A percentile compares a stretch with the other conserved stretches of the same genome.
These are phyloP conservation scores for Phytophthora parvispora DNA, from an alignment of 352 stramenopile genomes.

Conservation along the genomic window DNA sequence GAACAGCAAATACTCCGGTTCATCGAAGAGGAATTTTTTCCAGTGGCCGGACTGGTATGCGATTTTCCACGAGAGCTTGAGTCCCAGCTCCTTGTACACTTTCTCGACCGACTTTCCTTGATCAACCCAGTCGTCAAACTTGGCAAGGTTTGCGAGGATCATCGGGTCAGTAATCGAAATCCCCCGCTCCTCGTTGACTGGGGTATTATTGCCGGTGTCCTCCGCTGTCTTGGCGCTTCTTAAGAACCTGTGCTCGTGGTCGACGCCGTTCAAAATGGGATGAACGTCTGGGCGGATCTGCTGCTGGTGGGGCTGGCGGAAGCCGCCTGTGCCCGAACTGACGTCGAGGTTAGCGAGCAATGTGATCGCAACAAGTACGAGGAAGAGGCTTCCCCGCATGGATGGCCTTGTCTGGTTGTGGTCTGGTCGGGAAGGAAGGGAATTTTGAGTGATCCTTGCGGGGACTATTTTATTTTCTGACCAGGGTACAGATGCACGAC, in stretches of 20 bases:
- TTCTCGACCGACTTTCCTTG: background rate
- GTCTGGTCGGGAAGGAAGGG: background rate
- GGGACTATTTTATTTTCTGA: too few relatives aligned
- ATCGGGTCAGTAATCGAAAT: background rate
- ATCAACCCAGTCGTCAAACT: constrained; percentile 2
- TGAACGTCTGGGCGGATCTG: background rate
- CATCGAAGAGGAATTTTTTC: constrained; percentile 1
- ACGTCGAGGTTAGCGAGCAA: background rate
- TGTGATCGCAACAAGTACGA: background rate
- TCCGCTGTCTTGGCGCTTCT: background rate
- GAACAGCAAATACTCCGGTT: constrained; percentile 2
- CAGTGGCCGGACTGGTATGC: background rate
- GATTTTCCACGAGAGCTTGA: constrained; percentile 3
- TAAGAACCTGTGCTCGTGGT: background rate
- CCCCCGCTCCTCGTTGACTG: background rate
- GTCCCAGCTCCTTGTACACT: constrained; percentile 6
- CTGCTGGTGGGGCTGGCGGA: background rate
- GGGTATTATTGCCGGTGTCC: too few relatives aligned
- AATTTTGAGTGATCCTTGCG: background rate
- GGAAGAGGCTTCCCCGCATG: background rate
- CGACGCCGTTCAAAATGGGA: too few relatives aligned
- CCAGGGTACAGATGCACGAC: background rate
- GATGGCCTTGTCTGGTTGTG: too few relatives aligned
- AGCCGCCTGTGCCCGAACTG: background rate
- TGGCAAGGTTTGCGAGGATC: constrained; percentile 5